Evolutionary conservation across 805 yeast genomes (phyloP).

Genomic region (Candida vartiovaarae): DNA sequence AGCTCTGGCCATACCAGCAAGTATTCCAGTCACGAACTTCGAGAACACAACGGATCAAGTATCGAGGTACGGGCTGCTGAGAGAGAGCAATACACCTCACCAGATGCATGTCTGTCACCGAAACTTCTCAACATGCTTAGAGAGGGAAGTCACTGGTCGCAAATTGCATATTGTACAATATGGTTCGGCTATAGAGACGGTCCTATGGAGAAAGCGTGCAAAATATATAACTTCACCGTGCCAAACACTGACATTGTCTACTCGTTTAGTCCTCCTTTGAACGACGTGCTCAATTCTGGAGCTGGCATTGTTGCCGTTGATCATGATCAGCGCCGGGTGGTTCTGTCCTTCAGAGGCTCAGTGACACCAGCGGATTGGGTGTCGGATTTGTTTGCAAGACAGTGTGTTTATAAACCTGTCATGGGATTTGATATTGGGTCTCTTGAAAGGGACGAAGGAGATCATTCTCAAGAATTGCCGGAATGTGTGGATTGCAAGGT

Average conservation of each 20-base stretch:
- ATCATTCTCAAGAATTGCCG: background rate
- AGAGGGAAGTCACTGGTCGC: conserved; percentile 7
- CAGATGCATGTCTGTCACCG: background rate
- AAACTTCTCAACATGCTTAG: background rate
- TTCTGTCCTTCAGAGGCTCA: conserved; percentile 59
- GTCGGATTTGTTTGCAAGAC: conserved; percentile 45
- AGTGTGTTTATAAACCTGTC: conserved; percentile 42
- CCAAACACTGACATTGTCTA: conserved; percentile 4
- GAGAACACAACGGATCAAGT: too few relatives aligned
- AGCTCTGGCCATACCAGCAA: too few relatives aligned
- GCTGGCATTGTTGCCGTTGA: conserved; percentile 51
- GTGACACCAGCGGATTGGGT: conserved; percentile 54
- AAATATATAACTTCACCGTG: conserved; percentile 3
- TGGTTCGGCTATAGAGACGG: conserved; percentile 1
- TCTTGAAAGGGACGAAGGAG: background rate
- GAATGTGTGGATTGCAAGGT: conserved; percentile 47
- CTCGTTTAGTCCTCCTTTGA: conserved; percentile 8
- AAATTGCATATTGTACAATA: conserved; percentile 12
- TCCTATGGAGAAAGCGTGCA: conserved; percentile 4
- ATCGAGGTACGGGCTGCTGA: too few relatives aligned
- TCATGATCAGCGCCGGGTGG: conserved; percentile 33
- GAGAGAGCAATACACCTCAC: conserved; percentile 3
- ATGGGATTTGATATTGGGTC: background rate
- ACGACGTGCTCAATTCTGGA: conserved; percentile 37
- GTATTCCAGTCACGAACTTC: too few relatives aligned